Conservation (phyloP, 805 yeast species). For the Isabelozyma rhagii region DNA sequence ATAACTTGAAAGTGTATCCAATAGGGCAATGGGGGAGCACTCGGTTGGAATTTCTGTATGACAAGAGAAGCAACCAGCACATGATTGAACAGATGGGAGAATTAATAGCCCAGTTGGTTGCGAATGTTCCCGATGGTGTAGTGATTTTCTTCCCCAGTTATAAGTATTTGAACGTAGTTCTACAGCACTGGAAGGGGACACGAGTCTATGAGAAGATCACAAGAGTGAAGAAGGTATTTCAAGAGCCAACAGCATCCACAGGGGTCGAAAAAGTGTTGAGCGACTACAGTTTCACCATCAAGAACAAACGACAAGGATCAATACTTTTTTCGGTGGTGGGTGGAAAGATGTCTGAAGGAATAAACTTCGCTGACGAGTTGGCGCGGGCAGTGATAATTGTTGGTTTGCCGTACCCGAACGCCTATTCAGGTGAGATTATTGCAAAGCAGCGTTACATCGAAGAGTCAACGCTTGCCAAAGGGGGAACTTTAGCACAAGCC, state of each 20-base stretch:
- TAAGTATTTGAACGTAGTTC: constrained; percentile 55
- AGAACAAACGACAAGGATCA: constrained; percentile 47
- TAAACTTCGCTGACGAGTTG: constrained; percentile 82
- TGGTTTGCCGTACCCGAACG: constrained; percentile 88
- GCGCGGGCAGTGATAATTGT: constrained; percentile 85
- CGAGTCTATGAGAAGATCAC: constrained; percentile 30
- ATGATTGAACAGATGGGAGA: constrained; percentile 53
- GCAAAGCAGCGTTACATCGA: constrained; percentile 70
- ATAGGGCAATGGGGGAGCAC: constrained; percentile 22
- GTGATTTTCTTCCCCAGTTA: constrained; percentile 88
- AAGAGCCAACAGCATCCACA: constrained; percentile 44
- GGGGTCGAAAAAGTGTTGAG: constrained; percentile 45
- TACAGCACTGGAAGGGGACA: constrained; percentile 48
- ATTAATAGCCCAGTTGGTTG: constrained; percentile 40
- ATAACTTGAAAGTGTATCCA: constrained; percentile 61
- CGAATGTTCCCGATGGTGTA: constrained; percentile 64
- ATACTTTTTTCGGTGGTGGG: constrained; percentile 83
- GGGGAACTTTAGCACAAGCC: constrained; percentile 48
- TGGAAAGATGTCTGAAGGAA: constrained; percentile 91
- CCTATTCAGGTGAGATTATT: constrained; percentile 73
- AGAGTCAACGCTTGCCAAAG: constrained; percentile 41
- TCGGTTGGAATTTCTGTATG: constrained; percentile 65
- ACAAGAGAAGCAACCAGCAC: constrained; percentile 46
- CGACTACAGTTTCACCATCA: constrained; percentile 48
- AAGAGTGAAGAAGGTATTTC: constrained; percentile 45